Percentiles rank a stretch among this genome's conserved stretches.
Conservation (phyloP, 106 monocot genomes). For the Ottelia alismoides region DNA sequence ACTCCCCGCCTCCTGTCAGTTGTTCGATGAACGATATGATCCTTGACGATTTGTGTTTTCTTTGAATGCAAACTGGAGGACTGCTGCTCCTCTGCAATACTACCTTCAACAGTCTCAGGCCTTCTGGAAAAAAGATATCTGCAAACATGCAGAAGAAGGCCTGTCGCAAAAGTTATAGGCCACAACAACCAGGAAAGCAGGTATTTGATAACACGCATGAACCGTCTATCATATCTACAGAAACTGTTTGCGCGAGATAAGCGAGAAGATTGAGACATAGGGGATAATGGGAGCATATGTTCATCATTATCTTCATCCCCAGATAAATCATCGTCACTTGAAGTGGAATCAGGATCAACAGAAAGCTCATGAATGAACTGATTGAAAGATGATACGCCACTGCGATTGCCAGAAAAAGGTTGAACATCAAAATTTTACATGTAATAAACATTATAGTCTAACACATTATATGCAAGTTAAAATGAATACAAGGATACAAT, state of each 20-base stretch:
- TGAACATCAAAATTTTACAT: no score
- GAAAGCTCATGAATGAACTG: conserved; percentile 89
- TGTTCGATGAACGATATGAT: conserved; percentile 51
- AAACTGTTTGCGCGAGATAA: conserved; percentile 69
- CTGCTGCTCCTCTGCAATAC: neutral
- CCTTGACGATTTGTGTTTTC: conserved; percentile 31
- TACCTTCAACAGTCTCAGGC: conserved; percentile 4
- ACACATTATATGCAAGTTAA: no score
- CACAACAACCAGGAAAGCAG: conserved; percentile 70
- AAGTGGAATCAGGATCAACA: conserved; percentile 54
- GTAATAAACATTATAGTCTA: no score
- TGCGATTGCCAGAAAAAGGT: conserved; percentile 26
- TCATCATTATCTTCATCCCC: conserved; percentile 78
- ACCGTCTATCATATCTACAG: conserved; percentile 34
- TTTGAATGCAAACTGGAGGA: conserved; percentile 8
- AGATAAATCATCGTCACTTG: conserved; percentile 33
- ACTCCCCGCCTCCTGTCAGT: conserved; percentile 94
- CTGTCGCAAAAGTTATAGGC: conserved; percentile 41
- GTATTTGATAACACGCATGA: conserved; percentile 26
- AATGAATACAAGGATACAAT: no score
- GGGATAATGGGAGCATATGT: conserved; percentile 46
- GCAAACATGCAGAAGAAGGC: conserved; percentile 32
- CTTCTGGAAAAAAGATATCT: conserved; percentile 19
- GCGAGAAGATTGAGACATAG: conserved; percentile 68
- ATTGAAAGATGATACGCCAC: conserved; percentile 98